A percentile compares a stretch with the other conserved stretches of the same genome.
Evolutionary conservation across 2,329 filamentous ascomycete species (phyloP).

Genomic region (Blastomyces parvus): DNA sequence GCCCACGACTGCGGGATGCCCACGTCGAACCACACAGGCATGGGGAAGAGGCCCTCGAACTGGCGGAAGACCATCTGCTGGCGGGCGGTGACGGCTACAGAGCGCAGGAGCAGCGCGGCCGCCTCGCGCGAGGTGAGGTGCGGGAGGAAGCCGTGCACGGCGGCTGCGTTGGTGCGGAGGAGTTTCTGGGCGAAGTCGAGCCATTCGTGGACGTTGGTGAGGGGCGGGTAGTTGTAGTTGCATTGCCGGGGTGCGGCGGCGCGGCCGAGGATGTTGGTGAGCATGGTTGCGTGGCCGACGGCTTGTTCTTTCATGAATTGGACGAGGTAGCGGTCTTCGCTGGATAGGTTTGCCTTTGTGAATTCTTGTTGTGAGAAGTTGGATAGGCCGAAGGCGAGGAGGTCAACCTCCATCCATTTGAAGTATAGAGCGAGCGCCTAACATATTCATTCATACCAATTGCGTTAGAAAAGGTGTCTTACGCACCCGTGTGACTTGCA

Average conservation of each 20-base stretch:
- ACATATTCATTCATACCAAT: background rate
- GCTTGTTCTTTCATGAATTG: slow-evolving; percentile 72
- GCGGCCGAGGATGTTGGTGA: slow-evolving; percentile 67
- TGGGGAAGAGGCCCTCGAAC: slow-evolving; percentile 67
- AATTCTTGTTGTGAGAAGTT: slow-evolving; percentile 63
- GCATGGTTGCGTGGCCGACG: slow-evolving; percentile 63
- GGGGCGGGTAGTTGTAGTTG: slow-evolving; percentile 67
- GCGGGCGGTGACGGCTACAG: slow-evolving; percentile 67
- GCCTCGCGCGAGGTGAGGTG: slow-evolving; percentile 69
- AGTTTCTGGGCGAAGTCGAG: slow-evolving; percentile 78
- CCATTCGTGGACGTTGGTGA: slow-evolving; percentile 62
- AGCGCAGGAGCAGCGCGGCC: slow-evolving; percentile 62
- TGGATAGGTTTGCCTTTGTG: slow-evolving; percentile 54
- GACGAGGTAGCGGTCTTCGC: slow-evolving; percentile 61
- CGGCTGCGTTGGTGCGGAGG: slow-evolving; percentile 70
- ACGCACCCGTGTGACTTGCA: background rate
- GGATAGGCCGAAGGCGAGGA: slow-evolving; percentile 67
- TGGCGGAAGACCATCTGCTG: slow-evolving; percentile 82
- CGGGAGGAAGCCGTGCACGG: slow-evolving; percentile 70
- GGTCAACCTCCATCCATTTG: slow-evolving; percentile 75
- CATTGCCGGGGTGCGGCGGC: slow-evolving; percentile 64
- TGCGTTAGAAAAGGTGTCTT: background rate
- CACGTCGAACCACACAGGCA: slow-evolving; percentile 73
- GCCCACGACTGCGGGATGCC: slow-evolving; percentile 77
- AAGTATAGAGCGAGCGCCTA: slow-evolving; percentile 62